These are phyloP conservation scores for Boletus coccyginus DNA, from an alignment of 768 basidiomycete species.

Conservation along the genomic window DNA sequence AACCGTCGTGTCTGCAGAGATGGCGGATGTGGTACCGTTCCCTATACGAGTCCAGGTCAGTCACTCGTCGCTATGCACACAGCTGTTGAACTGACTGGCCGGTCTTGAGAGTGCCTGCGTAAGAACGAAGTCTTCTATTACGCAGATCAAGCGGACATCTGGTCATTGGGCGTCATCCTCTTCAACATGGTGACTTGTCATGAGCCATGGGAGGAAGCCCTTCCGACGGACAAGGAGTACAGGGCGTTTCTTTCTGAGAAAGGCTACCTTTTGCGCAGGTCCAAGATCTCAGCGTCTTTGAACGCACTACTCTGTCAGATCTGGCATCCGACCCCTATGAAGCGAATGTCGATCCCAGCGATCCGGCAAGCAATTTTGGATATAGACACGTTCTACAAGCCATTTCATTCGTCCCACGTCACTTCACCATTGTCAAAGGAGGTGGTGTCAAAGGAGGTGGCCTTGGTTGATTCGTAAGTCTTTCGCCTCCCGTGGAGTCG, in stretches of 20 bases:
- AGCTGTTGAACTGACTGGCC: constrained; percentile 3
- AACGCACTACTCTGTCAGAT: constrained; percentile 9
- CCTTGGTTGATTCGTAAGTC: constrained; percentile 16
- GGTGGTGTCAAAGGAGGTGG: too few relatives aligned
- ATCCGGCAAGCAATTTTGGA: constrained; percentile 13
- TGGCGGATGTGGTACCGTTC: constrained; percentile 56
- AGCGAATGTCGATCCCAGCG: constrained; percentile 17
- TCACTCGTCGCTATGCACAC: not conserved
- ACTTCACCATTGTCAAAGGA: not conserved
- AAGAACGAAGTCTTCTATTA: constrained; percentile 30
- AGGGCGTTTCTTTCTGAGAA: not conserved
- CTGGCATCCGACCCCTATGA: constrained; percentile 12
- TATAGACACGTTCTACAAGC: constrained; percentile 15
- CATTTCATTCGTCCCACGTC: not conserved
- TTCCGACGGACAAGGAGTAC: not conserved
- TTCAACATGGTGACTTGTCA: constrained; percentile 74
- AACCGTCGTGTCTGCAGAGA: constrained; percentile 41
- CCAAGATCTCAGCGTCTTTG: constrained; percentile 11
- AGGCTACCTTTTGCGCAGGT: not conserved
- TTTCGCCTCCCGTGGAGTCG: too few relatives aligned
- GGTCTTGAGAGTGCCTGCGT: constrained; percentile 52
- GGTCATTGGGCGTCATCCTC: constrained; percentile 78
- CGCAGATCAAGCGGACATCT: constrained; percentile 47
- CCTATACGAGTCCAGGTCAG: constrained; percentile 74
- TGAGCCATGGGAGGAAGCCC: constrained; percentile 19